A percentile compares a stretch with the other conserved stretches of the same genome.
Conservation (phyloP, 2,329 filamentous ascomycete genomes). For the Talaromyces sp. region DNA sequence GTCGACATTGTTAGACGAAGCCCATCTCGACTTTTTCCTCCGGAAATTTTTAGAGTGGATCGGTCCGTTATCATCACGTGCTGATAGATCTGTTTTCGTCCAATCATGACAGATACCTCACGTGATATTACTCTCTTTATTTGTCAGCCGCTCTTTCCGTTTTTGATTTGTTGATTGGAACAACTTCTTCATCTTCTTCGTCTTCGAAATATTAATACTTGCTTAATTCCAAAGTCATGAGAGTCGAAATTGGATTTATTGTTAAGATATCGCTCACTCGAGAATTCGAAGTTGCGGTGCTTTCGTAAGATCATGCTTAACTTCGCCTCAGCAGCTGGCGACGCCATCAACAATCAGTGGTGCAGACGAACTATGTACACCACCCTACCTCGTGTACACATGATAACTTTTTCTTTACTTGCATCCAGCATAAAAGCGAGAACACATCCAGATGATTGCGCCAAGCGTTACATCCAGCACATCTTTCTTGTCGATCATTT, state of each 20-base stretch:
- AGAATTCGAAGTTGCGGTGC: not conserved
- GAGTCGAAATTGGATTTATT: not conserved
- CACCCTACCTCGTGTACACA: not conserved
- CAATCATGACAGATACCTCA: not conserved
- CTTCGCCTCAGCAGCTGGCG: not conserved
- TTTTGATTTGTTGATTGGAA: not conserved
- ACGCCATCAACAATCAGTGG: not conserved
- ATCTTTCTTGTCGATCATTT: constrained; percentile 9
- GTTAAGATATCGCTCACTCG: too few relatives aligned
- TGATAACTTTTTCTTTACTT: not conserved
- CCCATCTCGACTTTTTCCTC: constrained; percentile 14
- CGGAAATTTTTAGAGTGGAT: constrained; percentile 41
- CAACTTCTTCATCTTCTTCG: not conserved
- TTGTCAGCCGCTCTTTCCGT: not conserved
- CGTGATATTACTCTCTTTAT: not conserved
- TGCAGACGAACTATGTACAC: not conserved
- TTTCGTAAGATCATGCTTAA: not conserved
- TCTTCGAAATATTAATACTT: not conserved
- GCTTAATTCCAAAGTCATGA: not conserved
- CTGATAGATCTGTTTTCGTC: constrained; percentile 27
- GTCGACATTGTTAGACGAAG: not conserved
- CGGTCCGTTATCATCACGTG: constrained; percentile 41
- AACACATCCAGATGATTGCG: not conserved
- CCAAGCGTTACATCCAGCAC: constrained; percentile 11
- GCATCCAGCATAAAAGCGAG: not conserved